Evolutionary conservation across 805 yeast species (phyloP), one percentile per base, ranked within the genome.

Genomic region (Hanseniaspora thailandica): DNA sequence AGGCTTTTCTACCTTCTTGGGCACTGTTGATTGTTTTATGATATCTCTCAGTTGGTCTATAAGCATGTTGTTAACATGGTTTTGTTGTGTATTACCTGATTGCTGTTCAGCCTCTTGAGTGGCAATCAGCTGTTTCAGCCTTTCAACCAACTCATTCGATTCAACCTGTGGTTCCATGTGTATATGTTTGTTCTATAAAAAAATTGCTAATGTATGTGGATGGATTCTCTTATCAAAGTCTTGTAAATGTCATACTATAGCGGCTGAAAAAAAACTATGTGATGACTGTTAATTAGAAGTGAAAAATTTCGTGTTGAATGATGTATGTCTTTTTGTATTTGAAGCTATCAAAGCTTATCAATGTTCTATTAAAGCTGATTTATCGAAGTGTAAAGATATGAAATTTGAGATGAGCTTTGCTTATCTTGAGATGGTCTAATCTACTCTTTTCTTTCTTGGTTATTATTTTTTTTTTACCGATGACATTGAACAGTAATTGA

Each of bases 31-130:
- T 15, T 10, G 6, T 13, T 49, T 44, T n/a, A 49, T 30, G 7
- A 49, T 23, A 6, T 34, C 34, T 20, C 41, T 49, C 33, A 49
- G 9, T 25, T 49, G 47, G 26, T 49, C 26, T 41, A 49, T 49
- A 25, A 49, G 33, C 22, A 38, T 13, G 13, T 13, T n/a, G 23
- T 41, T 41, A 22, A 25, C 35, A 17, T 43, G 28, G 4, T 26
- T 43, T 1, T 13, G n/a, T 13, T 12, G 12, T 13, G 34, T 13
- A n/a, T 30, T 28, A 12, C 4, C n/a, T 13, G 25, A 5, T n/a
- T 19, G 19, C 5, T 30, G 19, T 6, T 30, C 35, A n/a, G 23
- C 15, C 17, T 43, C 46, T 43, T 43, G 34, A 2, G 46, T 7
- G 23, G 8, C 8, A 17, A 41, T 23, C 23, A 41, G 22, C 15